Evolutionary conservation across 257 asterid genomes (phyloP).

Genomic region (Marsdenia floribunda): DNA sequence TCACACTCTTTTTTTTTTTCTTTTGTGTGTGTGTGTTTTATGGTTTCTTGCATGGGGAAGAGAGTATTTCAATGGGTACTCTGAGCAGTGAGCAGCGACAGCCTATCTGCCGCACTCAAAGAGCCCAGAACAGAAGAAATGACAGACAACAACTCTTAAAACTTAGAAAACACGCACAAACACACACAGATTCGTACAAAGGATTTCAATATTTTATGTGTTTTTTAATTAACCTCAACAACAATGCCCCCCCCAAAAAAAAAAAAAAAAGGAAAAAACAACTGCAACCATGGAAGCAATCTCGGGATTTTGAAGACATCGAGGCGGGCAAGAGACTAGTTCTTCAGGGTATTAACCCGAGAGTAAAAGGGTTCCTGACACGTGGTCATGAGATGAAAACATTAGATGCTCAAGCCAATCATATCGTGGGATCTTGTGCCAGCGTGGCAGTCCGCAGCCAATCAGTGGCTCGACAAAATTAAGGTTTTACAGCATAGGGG

Average conservation of each 20-base stretch:
- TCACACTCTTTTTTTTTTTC: neutral
- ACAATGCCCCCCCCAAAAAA: neutral
- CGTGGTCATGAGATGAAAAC: slow-evolving; percentile 27
- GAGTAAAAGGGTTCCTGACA: slow-evolving; percentile 27
- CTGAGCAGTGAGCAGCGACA: slow-evolving; percentile 18
- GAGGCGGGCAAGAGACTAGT: slow-evolving; percentile 49
- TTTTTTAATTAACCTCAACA: neutral
- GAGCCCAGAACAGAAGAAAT: slow-evolving; percentile 12
- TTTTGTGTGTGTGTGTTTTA: neutral
- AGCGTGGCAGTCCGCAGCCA: slow-evolving; percentile 65
- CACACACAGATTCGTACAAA: slow-evolving; percentile 9
- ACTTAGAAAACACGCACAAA: slow-evolving; percentile 13
- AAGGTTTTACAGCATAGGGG: slow-evolving; percentile 45
- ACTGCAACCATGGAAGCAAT: slow-evolving; percentile 35
- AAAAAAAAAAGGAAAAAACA: too few species aligned
- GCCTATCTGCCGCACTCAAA: slow-evolving; percentile 31
- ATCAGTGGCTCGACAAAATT: slow-evolving; percentile 75
- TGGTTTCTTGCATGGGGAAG: slow-evolving; percentile 28
- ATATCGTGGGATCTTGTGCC: slow-evolving; percentile 67
- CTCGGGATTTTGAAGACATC: slow-evolving; percentile 68
- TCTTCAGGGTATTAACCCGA: slow-evolving; percentile 34
- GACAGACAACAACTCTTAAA: slow-evolving; percentile 40
- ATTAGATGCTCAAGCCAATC: slow-evolving; percentile 47
- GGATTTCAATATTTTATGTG: neutral
- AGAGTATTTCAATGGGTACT: slow-evolving; percentile 42